These are phyloP conservation scores for Ulota crispa DNA, from an alignment of 225 moss, liverwort and hornwort species.

Conservation along the genomic window DNA sequence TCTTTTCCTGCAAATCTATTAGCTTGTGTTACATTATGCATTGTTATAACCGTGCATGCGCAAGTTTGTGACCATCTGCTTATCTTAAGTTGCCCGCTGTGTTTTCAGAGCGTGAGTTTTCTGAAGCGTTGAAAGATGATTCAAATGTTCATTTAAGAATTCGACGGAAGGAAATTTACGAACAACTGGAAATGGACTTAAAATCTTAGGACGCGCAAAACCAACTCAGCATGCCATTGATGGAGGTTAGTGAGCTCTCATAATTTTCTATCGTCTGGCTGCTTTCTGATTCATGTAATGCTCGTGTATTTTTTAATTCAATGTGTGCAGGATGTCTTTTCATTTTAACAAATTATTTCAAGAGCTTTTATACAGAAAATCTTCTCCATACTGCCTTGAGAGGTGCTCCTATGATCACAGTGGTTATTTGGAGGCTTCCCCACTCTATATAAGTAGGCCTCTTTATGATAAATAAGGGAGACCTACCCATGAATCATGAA, in stretches of 20 bases:
- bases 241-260: not conserved
- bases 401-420: not conserved
- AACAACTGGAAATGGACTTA: not conserved
- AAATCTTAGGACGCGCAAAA: not conserved
- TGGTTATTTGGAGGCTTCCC: not conserved
- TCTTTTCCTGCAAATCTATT: not conserved
- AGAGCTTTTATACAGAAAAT: not conserved
- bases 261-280: not conserved
- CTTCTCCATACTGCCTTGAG: not conserved
- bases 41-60: not conserved
- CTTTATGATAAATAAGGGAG: not conserved
- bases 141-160: rapidly evolving
- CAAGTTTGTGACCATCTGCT: not conserved
- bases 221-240: not conserved
- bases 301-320: not conserved
- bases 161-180: rapidly evolving
- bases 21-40: not conserved
- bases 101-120: not conserved
- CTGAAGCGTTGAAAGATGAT: not conserved
- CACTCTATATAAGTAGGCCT: not conserved
- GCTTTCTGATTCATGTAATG: not conserved
- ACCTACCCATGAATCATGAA: too few species aligned
- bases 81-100: not conserved
- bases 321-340: not conserved
- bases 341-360: not conserved